Evolutionary conservation across 1,139 yeast species (phyloP), one percentile per base, ranked within the genome.

Genomic region (Debaryomyces sp.): DNA sequence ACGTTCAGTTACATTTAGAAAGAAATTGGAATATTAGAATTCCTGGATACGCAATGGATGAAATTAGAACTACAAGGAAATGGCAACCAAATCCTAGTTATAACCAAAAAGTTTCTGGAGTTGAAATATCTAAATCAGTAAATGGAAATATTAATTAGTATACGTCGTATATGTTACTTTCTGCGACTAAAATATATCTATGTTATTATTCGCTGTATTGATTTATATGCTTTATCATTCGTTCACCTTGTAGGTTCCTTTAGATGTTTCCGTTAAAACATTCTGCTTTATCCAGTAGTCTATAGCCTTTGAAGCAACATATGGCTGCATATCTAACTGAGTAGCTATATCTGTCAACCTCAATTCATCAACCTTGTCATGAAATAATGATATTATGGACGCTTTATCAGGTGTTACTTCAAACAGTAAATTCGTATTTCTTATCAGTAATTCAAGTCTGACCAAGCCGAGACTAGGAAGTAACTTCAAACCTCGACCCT

Each of bases 11-110:
- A 50, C 97, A 94, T 65, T 74, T 94, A 58, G 99, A 95, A 61
- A 82, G 92, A 57, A 94, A 92, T 64, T 94, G 98, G 98, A 92
- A 92, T 64, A 89, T 94, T 52, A 81, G 96, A 57, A 82, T 94
- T 26, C 98, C 99, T 0, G 99, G 99, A 1, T 90, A 85, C 66
- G 82, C 96, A 15, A 82, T 90, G 57, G 99, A 94, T 67, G 98
- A 92, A 61, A 87, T 92, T 42, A 79, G 96, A 58, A 83, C 89
- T 53, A 86, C 90, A 22, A 77, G 96, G 57, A 87, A 88, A 64
- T 85, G 91, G 81, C 85, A 80, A 47, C 94, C 97, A 3, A 84
- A 89, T 38, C 67, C 80, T 21, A 71, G 82, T 26, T 92, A 94
- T 63, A 81, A 77, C 45, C 91, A 87, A 58, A 89, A 89, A 66